These are phyloP conservation scores for Fusarium armeniacum DNA, from an alignment of 2,329 filamentous ascomycete species.

Conservation along the genomic window DNA sequence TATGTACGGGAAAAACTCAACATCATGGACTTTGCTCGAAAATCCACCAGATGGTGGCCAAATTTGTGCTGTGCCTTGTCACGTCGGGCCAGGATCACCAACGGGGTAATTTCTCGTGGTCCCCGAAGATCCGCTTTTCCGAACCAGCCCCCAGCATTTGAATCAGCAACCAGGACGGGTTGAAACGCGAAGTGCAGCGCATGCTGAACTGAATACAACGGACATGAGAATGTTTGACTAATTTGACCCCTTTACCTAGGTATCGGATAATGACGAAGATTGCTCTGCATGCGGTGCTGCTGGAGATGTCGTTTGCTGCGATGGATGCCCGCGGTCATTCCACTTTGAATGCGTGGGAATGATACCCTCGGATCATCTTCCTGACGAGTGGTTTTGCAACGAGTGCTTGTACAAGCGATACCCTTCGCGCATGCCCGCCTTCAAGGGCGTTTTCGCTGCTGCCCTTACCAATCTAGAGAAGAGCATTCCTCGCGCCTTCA, in stretches of 20 bases:
- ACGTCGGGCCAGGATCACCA: conserved; percentile 35
- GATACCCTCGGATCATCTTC: conserved; percentile 75
- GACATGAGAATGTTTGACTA: conserved; percentile 50
- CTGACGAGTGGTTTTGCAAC: conserved; percentile 89
- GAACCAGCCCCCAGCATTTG: conserved; percentile 41
- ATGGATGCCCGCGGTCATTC: conserved; percentile 90
- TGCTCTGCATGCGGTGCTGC: conserved; percentile 88
- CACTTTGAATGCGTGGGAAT: conserved; percentile 92
- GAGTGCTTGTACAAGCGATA: conserved; percentile 70
- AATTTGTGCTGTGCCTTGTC: conserved; percentile 35
- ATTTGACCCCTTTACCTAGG: conserved; percentile 49
- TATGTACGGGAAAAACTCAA: neutral
- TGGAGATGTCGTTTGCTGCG: conserved; percentile 91
- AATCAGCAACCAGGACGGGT: conserved; percentile 29
- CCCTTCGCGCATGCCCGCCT: conserved; percentile 61
- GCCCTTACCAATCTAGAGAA: conserved; percentile 76
- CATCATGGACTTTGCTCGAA: conserved; percentile 16
- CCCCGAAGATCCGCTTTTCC: conserved; percentile 50
- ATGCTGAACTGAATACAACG: conserved; percentile 5
- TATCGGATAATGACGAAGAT: conserved; percentile 84
- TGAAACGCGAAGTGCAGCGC: conserved; percentile 40
- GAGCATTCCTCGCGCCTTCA: conserved; percentile 79
- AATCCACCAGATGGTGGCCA: conserved; percentile 37
- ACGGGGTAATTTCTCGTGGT: conserved; percentile 46
- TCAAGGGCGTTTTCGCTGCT: conserved; percentile 70